Evolutionary conservation across 768 basidiomycete species (phyloP).

Genomic region (Clitopilus passeckerianus): DNA sequence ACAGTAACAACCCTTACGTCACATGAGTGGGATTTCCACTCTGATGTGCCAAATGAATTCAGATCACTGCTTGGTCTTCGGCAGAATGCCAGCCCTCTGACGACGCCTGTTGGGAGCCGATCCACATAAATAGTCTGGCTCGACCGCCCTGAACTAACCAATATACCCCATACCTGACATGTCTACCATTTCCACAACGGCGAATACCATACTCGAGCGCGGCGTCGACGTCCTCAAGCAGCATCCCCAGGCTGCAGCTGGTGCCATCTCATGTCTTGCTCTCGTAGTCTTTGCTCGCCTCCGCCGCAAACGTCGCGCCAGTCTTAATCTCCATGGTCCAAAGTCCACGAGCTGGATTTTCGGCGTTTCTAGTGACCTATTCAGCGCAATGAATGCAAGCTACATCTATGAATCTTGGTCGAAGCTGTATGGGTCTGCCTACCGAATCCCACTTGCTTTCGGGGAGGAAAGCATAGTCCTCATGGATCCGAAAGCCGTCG

Average conservation of each 20-base stretch:
- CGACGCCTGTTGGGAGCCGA: neutral
- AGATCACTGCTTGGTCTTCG: neutral
- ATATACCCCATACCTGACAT: too few relatives aligned
- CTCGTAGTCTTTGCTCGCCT: neutral
- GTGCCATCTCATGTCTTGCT: neutral
- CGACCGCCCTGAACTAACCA: too few relatives aligned
- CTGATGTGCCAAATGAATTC: neutral
- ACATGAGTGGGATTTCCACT: too few relatives aligned
- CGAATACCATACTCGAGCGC: neutral
- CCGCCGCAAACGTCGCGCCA: neutral
- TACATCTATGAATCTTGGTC: neutral
- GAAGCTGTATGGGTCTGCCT: neutral
- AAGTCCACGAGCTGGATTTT: neutral
- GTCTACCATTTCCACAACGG: neutral
- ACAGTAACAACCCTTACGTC: too few relatives aligned
- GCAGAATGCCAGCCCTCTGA: neutral
- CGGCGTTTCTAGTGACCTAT: neutral
- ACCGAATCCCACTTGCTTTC: neutral
- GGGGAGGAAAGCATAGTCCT: neutral
- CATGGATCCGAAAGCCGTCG: neutral
- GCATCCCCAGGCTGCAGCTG: neutral
- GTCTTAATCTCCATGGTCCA: neutral
- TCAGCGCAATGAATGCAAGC: neutral
- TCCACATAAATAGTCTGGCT: neutral
- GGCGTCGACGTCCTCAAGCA: neutral